Percentiles rank a stretch among this genome's conserved stretches.
Conservation (phyloP, 148 eudicot genomes). For the Diospyros kaki region DNA sequence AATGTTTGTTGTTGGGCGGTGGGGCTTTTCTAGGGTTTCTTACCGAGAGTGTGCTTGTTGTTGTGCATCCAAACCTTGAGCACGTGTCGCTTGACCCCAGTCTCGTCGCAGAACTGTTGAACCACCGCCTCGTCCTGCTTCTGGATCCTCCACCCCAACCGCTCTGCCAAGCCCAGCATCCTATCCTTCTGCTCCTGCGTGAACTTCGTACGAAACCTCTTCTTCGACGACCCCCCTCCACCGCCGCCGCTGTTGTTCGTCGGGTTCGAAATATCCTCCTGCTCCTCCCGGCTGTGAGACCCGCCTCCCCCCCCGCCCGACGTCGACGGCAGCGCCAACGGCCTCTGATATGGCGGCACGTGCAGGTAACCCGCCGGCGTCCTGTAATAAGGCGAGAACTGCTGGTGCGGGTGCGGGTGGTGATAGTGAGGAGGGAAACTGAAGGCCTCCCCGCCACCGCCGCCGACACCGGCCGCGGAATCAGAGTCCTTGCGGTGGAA, state of each 20-base stretch:
- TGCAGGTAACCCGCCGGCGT: conserved; percentile 45
- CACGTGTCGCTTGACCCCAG: conserved; percentile 66
- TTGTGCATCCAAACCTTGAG: conserved; percentile 99
- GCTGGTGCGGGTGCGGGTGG: conserved; percentile 29
- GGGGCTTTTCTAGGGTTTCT: conserved; percentile 50
- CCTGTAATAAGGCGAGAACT: conserved; percentile 41
- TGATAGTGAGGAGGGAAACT: conserved; percentile 28
- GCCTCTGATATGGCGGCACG: conserved; percentile 30
- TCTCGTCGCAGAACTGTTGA: conserved; percentile 57
- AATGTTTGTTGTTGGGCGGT: too few species aligned
- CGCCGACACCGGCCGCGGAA: conserved; percentile 5
- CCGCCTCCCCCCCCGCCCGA: conserved; percentile 19
- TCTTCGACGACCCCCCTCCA: conserved; percentile 27
- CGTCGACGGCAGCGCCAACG: conserved; percentile 50
- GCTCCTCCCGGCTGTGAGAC: conserved; percentile 26
- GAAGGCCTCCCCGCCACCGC: conserved; percentile 10
- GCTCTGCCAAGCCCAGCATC: conserved; percentile 69
- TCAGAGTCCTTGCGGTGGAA: conserved; percentile 80
- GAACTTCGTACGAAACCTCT: conserved; percentile 68
- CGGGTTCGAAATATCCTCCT: conserved; percentile 33
- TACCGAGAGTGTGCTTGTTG: conserved; percentile 89
- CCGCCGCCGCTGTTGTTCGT: conserved; percentile 8
- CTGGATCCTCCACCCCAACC: conserved; percentile 70
- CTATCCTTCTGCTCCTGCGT: conserved; percentile 71
- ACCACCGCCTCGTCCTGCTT: conserved; percentile 57